Conservation (phyloP, 306 rosid genomes). For the Fagus crenata region DNA sequence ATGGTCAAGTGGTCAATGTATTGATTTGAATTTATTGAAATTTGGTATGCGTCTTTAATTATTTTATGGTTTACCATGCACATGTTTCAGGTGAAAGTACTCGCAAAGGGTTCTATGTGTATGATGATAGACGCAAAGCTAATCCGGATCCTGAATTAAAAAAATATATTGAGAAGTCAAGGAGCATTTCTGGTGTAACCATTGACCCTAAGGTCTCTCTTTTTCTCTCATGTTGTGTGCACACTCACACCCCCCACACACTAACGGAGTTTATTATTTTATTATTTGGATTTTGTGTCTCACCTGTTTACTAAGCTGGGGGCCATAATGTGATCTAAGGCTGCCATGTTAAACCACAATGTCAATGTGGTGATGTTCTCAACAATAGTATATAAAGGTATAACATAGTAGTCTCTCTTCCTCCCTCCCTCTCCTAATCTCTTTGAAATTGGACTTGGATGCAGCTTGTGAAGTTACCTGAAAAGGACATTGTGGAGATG, state of each 20-base stretch:
- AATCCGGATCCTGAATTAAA: conserved; percentile 81
- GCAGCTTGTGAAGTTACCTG: conserved; percentile 72
- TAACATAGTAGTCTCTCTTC: neutral
- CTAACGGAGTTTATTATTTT: neutral
- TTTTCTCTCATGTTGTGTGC: neutral
- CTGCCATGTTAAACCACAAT: neutral
- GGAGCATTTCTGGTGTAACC: conserved; percentile 65
- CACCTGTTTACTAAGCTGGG: neutral
- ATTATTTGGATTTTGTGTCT: neutral
- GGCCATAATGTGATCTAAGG: neutral
- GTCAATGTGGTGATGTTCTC: neutral
- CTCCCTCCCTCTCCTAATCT: neutral
- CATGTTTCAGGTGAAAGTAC: conserved; percentile 66
- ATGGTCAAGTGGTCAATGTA: neutral
- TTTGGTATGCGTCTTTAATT: neutral
- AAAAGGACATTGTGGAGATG: conserved; percentile 89
- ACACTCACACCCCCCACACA: neutral
- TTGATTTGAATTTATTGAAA: conserved; percentile 5
- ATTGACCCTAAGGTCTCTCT: conserved; percentile 72
- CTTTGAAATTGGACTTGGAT: conserved; percentile 30
- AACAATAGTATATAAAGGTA: neutral
- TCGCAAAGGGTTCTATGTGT: conserved; percentile 79
- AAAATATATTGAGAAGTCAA: conserved; percentile 80
- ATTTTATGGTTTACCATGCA: conserved; percentile 2
- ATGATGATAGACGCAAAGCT: conserved; percentile 72